Percentiles rank a stretch among this genome's conserved stretches.
Conservation (phyloP, 1,284 basidiomycete species). For the Meripilus lineatus region DNA sequence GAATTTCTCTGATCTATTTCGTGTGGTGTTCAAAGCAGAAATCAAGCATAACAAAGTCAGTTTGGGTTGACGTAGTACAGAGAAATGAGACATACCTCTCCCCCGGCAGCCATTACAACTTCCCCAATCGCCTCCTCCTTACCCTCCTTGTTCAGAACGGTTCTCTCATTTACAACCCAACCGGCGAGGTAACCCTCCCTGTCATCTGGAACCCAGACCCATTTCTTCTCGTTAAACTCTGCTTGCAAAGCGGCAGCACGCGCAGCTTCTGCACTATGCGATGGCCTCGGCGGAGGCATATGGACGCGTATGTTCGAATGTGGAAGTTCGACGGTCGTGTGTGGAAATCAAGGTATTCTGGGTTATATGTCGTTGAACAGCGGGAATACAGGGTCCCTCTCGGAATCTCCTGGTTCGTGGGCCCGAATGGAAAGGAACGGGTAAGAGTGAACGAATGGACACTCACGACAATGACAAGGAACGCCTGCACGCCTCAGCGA, state of each 20-base stretch:
- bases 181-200: conserved; percentile 87
- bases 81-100: conserved; percentile 50
- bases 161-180: conserved; percentile 86
- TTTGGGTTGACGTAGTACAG: too few species aligned
- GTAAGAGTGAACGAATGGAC: too few species aligned
- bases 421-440: not conserved
- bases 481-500: too few species aligned
- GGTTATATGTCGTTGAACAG: not conserved
- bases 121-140: conserved; percentile 74
- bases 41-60: conserved; percentile 1
- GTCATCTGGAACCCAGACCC: conserved; percentile 93
- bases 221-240: conserved; percentile 96
- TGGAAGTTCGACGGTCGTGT: not conserved
- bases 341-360: not conserved
- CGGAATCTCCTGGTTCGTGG: not conserved
- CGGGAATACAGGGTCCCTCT: not conserved
- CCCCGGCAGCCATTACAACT: conserved; percentile 76
- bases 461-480: too few species aligned
- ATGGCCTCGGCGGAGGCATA: conserved; percentile 51
- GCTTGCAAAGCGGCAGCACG: conserved; percentile 84
- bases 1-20: conserved; percentile 66
- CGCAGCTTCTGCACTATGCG: conserved; percentile 68
- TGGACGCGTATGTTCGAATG: not conserved
- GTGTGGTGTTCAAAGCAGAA: conserved; percentile 4
- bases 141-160: too few species aligned